Evolutionary conservation across 495 filamentous ascomycete species (phyloP), one percentile per base, ranked within the genome.

Genomic region (Podospora fimiseda): DNA sequence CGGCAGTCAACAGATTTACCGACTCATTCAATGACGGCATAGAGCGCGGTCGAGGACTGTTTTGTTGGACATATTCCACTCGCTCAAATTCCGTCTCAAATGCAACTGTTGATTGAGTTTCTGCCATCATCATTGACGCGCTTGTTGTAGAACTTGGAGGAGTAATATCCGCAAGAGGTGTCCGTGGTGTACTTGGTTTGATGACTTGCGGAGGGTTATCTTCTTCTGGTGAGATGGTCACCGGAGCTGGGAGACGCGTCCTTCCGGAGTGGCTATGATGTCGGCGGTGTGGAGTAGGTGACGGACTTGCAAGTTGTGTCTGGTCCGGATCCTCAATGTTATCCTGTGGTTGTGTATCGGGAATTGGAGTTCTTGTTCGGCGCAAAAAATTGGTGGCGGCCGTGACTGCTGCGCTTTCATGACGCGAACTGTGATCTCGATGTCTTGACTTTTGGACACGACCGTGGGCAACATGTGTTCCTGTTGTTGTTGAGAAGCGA

Each of bases 81-180:
- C 16, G 4, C 15, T 19, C 21, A 15, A 15, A 8, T 2, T 36
- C 13, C 2, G 39, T n/a, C 4, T 18, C 39, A n/a, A 41, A 41
- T 14, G 39, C 8, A n/a, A 6, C 14, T 4, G 39, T 41, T n/a
- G 39, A n/a, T n/a, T 41, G 39, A 14, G 39, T n/a, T 41, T 41
- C 39, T 5, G 39, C 11, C 39, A 18, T 37, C 33, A 37, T 37
- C 33, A n/a, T 41, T 4, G 16, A n/a, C 14, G 8, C 16, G 13
- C 14, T 7, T 41, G 8, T 41, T 18, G 11, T 41, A 7, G 39
- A 47, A 16, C 21, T 47, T 2, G 40, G 22, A 3, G 49, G 38
- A 13, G 55, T 57, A 38, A 57, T 57, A 16, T 57, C 55, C 15
- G 55, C 55, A n/a, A 57, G 50, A 0, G 55, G 55, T 1, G 24